These are phyloP conservation scores for Xanthoconium purpureum DNA, from an alignment of 768 basidiomycete genomes.

Conservation along the genomic window DNA sequence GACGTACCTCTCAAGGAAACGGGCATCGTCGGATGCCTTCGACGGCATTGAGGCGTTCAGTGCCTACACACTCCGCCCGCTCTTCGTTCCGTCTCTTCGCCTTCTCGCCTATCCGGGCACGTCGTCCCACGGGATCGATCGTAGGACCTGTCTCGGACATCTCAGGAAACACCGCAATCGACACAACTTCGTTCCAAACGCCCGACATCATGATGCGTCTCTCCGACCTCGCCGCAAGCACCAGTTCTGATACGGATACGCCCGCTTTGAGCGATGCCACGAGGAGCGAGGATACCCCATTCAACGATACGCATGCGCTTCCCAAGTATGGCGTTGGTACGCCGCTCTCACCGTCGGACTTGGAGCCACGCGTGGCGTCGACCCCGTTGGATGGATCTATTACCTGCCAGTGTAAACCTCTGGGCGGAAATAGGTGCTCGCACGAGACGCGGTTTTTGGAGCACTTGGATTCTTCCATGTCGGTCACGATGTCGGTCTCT, in stretches of 20 bases:
- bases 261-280: constrained; percentile 14
- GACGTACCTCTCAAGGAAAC: constrained; percentile 14
- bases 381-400: constrained; percentile 8
- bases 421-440: neutral
- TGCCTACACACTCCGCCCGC: constrained; percentile 3
- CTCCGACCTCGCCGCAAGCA: constrained; percentile 11
- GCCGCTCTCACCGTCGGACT: constrained; percentile 7
- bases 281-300: constrained; percentile 13
- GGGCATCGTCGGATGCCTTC: constrained; percentile 24
- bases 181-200: constrained; percentile 4
- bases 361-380: constrained; percentile 6
- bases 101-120: constrained; percentile 10
- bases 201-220: constrained; percentile 16
- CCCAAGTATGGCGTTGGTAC: constrained; percentile 16
- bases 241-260: neutral
- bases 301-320: constrained; percentile 17
- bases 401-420: neutral
- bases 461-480: constrained; percentile 17
- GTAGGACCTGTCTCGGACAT: neutral
- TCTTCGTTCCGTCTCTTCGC: constrained; percentile 26
- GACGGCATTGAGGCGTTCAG: constrained; percentile 17
- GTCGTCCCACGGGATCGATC: neutral
- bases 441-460: constrained; percentile 24
- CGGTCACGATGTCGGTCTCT: constrained; percentile 9
- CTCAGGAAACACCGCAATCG: neutral